Base-by-base conservation (phyloP, 805 yeast species). In the Wickerhamomyces chambardii region DNA sequence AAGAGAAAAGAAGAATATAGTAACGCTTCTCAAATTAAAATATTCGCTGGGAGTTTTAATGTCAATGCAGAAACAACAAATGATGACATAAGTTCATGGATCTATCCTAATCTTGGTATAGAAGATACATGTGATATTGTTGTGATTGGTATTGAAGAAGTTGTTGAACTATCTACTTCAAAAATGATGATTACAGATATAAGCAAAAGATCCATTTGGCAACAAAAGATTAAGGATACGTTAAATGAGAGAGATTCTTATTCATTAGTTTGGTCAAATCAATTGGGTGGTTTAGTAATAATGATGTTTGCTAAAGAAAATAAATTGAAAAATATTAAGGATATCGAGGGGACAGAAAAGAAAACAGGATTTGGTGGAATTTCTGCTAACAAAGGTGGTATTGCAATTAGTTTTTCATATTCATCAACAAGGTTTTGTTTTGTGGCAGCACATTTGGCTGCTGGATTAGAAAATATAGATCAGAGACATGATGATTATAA, bases 341-440 rank as follows among this genome's bases (percentile, higher is more conserved):
- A 75, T 33, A 66, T 87, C 19, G 83, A 78, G 46, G 78, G 89
- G 1, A 71, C 81, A 26, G 72, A 78, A 28, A 89, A 85, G 46
- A 90, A 90, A 49, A 89, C 97, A 0, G 98, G 98, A 0, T 68
- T 90, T 34, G 95, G 95, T 24, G 98, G 98, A 6, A 78, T 87
- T 59, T 78, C 94, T 37, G 81, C 73, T 1, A 78, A 78, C 47
- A 78, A 85, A 54, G 95, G 95, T 4, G 95, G 84, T 2, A 74
- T 84, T 30, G 79, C 83, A 0, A 73, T 82, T 3, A 71, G 89
- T 42, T 68, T 85, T 48, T 61, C 68, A 17, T 70, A 78, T 39
- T 75, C 80, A 12, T 75, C 75, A 24, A 75, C 90, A 10, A 74
- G 73, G 21, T 58, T 92, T 34, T 85, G 96, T 48, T 74, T 90